Conservation (phyloP, 768 basidiomycete species). For the Hericium erinaceus region DNA sequence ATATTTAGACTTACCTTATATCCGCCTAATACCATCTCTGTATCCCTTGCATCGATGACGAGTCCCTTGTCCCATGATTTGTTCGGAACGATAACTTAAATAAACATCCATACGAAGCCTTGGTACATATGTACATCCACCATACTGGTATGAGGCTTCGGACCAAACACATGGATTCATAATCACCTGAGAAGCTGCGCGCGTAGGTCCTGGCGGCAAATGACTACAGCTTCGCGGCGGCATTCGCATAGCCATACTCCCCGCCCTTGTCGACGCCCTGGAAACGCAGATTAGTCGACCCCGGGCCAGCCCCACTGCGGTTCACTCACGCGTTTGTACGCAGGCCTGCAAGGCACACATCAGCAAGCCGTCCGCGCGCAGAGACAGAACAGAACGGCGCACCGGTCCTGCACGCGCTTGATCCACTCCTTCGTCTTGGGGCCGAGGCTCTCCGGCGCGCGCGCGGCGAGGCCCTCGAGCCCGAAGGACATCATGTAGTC, state of each 20-base stretch:
- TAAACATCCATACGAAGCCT: too few relatives aligned
- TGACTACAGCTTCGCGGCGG: background rate
- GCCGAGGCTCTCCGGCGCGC: constrained; percentile 17
- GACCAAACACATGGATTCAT: too few relatives aligned
- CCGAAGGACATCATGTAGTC: constrained; percentile 37
- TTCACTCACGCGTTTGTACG: constrained; percentile 18
- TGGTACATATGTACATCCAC: too few relatives aligned
- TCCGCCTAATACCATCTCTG: background rate
- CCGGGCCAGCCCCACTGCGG: background rate
- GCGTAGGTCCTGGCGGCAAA: background rate
- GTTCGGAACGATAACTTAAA: background rate
- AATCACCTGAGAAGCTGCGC: too few relatives aligned
- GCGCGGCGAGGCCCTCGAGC: constrained; percentile 21
- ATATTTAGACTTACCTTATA: background rate
- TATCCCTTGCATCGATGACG: background rate
- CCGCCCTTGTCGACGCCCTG: constrained; percentile 23
- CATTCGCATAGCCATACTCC: constrained; percentile 19
- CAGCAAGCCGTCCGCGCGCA: background rate
- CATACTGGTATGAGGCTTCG: too few relatives aligned
- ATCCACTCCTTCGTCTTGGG: constrained; percentile 27
- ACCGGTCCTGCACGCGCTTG: constrained; percentile 27
- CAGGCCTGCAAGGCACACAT: constrained; percentile 14
- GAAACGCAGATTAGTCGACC: background rate
- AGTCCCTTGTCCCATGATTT: background rate
- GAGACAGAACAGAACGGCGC: constrained; percentile 1